phyloP scores from a whole-genome alignment of 2,329 filamentous ascomycete genomes.

The Thermomyces lanuginosus region DNA sequence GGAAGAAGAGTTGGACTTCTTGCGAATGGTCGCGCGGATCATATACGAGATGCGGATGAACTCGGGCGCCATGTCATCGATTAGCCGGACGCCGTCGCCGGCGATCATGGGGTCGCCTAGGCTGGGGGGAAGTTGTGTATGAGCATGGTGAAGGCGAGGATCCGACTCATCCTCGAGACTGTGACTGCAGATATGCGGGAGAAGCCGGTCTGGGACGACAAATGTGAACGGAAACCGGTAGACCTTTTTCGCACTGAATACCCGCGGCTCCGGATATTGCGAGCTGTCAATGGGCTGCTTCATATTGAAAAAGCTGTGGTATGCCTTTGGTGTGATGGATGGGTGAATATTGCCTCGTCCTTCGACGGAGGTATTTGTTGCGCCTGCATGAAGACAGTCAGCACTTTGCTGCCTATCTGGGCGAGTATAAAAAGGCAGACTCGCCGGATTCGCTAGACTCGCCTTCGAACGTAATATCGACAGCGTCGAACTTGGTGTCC shows the following conservation, averaged over 20 bases:
- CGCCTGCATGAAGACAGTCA: conserved; percentile 24
- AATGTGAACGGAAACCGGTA: conserved; percentile 50
- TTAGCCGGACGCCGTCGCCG: conserved; percentile 32
- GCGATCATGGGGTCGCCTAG: conserved; percentile 42
- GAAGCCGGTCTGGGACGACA: conserved; percentile 43
- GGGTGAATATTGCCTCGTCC: conserved; percentile 35
- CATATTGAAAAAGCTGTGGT: conserved; percentile 46
- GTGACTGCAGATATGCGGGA: conserved; percentile 45
- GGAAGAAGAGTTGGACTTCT: conserved; percentile 12
- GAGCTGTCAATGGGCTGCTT: conserved; percentile 40
- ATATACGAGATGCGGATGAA: conserved; percentile 46
- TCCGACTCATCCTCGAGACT: conserved; percentile 32
- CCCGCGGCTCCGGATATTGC: conserved; percentile 38
- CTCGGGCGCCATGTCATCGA: conserved; percentile 47
- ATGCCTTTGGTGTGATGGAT: conserved; percentile 40
- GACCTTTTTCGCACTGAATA: conserved; percentile 37
- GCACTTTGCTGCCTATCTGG: too few species aligned
- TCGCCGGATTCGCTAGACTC: too few species aligned
- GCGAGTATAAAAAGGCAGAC: background rate
- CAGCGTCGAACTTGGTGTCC: conserved; percentile 40
- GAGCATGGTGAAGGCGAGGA: conserved; percentile 36
- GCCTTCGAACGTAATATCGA: conserved; percentile 44
- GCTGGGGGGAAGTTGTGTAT: conserved; percentile 44
- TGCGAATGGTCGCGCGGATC: conserved; percentile 34
- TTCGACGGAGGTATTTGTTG: conserved; percentile 38